Base-by-base conservation (phyloP, 2,329 filamentous ascomycete genomes). In the Chaetomiaceae sp. region DNA sequence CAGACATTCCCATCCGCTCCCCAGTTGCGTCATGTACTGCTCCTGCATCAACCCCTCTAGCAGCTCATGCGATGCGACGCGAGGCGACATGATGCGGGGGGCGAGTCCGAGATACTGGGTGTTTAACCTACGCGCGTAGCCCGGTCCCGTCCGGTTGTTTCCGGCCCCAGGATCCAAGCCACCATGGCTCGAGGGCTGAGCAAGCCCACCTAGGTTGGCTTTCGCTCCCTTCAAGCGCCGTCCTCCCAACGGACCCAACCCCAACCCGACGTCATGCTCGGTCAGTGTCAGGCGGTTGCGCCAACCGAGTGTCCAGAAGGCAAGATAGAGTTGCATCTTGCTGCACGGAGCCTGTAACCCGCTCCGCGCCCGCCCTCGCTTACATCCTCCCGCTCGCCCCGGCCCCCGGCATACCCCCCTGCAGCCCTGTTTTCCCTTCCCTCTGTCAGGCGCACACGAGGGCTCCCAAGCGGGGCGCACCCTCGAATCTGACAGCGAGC, bases 281-380 rank as follows among this genome's bases (percentile, higher is more conserved):
- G 48, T 39, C 33, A 27, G 37, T 31, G 44, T 48, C 44, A 37
- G 37, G 30, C 37, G 46, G 25, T 30, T 14, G 39, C 17, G 23
- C 41, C 50, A 31, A 53, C 37, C 46, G 23, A 19, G n/a, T n/a
- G 3, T 5, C 19, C 14, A 19, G 33, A 31, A 17, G 33, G 25
- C 25, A 38, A 34, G 48, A 44, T 53, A 44, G 40, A 44, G 40
- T 56, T 56, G 47, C 51, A 48, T 50, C 31, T 44, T 54, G 43
- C 50, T 45, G 37, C 30, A 30, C 19, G 31, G 44, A 27, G n/a
- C n/a, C n/a, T n/a, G n/a, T n/a, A n/a, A n/a, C 37, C 30, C 54
- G 40, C 48, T 51, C 53, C 53, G 30, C 51, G 57, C 55, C 56
- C 56, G 55, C 51, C 41, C 53, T 57, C 49, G 56, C 55, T 35